Conservation (phyloP, 2,329 filamentous ascomycete genomes). For the Trematosphaeria pertusa region DNA sequence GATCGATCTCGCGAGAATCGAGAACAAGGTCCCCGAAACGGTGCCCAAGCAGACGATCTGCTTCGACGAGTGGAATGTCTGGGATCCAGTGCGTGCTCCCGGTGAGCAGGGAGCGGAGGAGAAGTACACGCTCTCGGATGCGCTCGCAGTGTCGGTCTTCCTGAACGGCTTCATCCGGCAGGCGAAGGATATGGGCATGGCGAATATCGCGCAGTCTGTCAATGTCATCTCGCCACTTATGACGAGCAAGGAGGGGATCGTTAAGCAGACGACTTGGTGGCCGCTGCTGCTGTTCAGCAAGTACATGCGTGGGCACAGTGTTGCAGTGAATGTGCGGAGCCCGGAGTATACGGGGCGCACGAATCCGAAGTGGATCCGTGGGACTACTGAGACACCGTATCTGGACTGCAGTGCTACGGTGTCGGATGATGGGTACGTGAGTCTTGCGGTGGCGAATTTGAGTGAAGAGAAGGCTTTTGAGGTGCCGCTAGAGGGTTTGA, state of each 20-base stretch:
- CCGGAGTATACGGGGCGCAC: conserved; percentile 72
- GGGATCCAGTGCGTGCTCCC: conserved; percentile 74
- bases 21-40: conserved; percentile 66
- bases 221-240: conserved; percentile 81
- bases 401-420: conserved; percentile 71
- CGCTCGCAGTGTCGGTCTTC: conserved; percentile 76
- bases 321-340: conserved; percentile 70
- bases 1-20: conserved; percentile 76
- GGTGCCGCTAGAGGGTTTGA: conserved; percentile 65
- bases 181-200: conserved; percentile 75
- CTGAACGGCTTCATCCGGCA: conserved; percentile 80
- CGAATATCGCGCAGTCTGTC: conserved; percentile 78
- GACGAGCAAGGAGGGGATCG: conserved; percentile 69
- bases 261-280: conserved; percentile 79
- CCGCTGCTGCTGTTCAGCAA: conserved; percentile 72
- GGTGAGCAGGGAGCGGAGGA: conserved; percentile 77
- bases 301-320: conserved; percentile 76
- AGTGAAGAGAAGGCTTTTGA: conserved; percentile 65
- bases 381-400: conserved; percentile 72
- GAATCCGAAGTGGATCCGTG: conserved; percentile 68
- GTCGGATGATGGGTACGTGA: conserved; percentile 66
- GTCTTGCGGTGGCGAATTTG: conserved; percentile 76
- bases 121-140: conserved; percentile 73
- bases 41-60: conserved; percentile 74
- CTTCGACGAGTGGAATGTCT: conserved; percentile 88